Evolutionary conservation across 345 rosid genomes (phyloP).

Genomic region (Sonneratia alba): DNA sequence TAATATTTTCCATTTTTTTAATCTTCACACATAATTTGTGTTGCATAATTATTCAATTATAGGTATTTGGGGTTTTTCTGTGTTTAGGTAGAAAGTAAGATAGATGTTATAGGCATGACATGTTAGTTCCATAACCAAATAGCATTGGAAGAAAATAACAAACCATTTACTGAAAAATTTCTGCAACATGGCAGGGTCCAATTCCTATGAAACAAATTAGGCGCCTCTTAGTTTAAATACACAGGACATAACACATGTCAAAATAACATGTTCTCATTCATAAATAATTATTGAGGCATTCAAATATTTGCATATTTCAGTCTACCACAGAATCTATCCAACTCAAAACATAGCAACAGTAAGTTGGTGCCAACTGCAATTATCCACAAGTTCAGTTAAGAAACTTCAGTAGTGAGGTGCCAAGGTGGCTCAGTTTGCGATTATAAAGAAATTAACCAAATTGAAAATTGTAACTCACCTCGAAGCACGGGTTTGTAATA

Average conservation of each 20-base stretch:
- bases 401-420: not conserved
- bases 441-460: not conserved
- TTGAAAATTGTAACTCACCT: slow-evolving; percentile 18
- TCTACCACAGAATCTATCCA: not conserved
- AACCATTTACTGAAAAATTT: not conserved
- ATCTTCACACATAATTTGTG: not conserved
- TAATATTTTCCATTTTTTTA: not conserved
- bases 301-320: not conserved
- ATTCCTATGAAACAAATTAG: too few species aligned
- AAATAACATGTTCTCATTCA: too few species aligned
- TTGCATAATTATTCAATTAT: not conserved
- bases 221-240: too few species aligned
- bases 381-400: not conserved
- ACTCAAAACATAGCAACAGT: too few species aligned
- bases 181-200: not conserved
- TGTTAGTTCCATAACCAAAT: not conserved
- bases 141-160: not conserved
- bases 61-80: not conserved
- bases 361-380: not conserved
- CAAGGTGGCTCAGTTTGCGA: not conserved
- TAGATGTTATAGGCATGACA: not conserved
- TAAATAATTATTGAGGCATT: not conserved
- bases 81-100: not conserved
- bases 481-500: slow-evolving; percentile 55
- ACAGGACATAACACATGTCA: too few species aligned